Evolutionary conservation across 768 basidiomycete genomes (phyloP).

Genomic region (Trametes sanguinea): DNA sequence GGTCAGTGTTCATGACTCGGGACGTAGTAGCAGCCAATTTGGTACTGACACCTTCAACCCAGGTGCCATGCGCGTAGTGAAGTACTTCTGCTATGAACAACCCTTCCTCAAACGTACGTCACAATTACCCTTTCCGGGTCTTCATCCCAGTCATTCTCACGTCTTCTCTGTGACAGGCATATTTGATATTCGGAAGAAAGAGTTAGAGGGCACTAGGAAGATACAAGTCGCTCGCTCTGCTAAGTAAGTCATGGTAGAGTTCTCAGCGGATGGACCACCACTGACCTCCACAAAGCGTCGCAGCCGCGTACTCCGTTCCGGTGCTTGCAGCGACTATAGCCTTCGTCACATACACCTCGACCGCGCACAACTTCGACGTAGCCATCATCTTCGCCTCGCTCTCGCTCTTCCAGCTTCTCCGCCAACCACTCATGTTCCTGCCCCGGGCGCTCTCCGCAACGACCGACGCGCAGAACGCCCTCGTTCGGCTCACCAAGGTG

Average conservation of each 20-base stretch:
- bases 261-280: background rate
- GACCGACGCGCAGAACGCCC: conserved; percentile 65
- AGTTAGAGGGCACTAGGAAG: conserved; percentile 54
- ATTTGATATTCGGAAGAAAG: conserved; percentile 50
- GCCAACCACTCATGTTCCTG: conserved; percentile 70
- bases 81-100: conserved; percentile 73
- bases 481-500: conserved; percentile 46
- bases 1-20: too few relatives aligned
- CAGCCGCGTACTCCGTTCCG: conserved; percentile 59
- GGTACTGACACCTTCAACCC: too few relatives aligned
- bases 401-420: conserved; percentile 63
- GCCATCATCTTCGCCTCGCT: conserved; percentile 70
- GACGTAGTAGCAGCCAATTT: too few relatives aligned
- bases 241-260: conserved; percentile 44
- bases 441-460: conserved; percentile 62
- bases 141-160: background rate
- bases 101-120: conserved; percentile 64
- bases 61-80: conserved; percentile 73
- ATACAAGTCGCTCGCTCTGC: conserved; percentile 64
- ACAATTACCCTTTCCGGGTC: too few relatives aligned
- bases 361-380: conserved; percentile 56
- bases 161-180: conserved; percentile 44
- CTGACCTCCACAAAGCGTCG: conserved; percentile 40
- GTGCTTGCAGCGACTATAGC: conserved; percentile 66
- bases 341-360: conserved; percentile 65